These are phyloP conservation scores for Fusarium humuli DNA, from an alignment of 2,329 filamentous ascomycete genomes.

Conservation along the genomic window DNA sequence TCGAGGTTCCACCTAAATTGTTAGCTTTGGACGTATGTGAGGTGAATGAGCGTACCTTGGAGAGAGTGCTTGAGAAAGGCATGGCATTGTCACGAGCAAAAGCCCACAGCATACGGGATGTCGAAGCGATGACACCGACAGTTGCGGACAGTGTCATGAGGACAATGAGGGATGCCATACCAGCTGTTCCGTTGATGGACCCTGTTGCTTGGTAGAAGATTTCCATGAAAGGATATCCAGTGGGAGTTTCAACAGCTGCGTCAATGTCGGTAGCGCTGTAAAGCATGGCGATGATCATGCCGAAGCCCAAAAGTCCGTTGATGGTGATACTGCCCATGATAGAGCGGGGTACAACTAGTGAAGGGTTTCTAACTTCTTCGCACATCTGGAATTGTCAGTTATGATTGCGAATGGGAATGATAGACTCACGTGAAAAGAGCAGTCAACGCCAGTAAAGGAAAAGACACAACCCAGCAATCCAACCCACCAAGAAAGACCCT, in stretches of 20 bases:
- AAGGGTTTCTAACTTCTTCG: conserved; percentile 42
- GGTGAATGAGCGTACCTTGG: too few relatives aligned
- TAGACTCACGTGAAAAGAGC: conserved; percentile 38
- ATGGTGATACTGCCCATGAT: conserved; percentile 41
- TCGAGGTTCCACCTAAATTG: conserved; percentile 29
- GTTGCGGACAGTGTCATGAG: conserved; percentile 41
- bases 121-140: conserved; percentile 42
- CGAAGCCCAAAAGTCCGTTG: conserved; percentile 38
- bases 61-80: conserved; percentile 33
- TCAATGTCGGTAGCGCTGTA: conserved; percentile 42
- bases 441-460: conserved; percentile 42
- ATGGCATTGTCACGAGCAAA: conserved; percentile 39
- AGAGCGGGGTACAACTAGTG: conserved; percentile 35
- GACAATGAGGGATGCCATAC: conserved; percentile 36
- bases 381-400: conserved; percentile 32
- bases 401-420: fast-evolving
- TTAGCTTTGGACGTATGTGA: too few relatives aligned
- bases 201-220: conserved; percentile 43
- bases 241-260: conserved; percentile 33
- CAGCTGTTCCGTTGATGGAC: conserved; percentile 32
- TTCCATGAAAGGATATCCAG: conserved; percentile 42
- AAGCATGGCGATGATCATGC: conserved; percentile 44
- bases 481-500: conserved; percentile 43
- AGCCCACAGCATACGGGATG: conserved; percentile 43
- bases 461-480: conserved; percentile 42